Evolutionary conservation across 768 basidiomycete genomes (phyloP).

Genomic region (Mycena pura): DNA sequence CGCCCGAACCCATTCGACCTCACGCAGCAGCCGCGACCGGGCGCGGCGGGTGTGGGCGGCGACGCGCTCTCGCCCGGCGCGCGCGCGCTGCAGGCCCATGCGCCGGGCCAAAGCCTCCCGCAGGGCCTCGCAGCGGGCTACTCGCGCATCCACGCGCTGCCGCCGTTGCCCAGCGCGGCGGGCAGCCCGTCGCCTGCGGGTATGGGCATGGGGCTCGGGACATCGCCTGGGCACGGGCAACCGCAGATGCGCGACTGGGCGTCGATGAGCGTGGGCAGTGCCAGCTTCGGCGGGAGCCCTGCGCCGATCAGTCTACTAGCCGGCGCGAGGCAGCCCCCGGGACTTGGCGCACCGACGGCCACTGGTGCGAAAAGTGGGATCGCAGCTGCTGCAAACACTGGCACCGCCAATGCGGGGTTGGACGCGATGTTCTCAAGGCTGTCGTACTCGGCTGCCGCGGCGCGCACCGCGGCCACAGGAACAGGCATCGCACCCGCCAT

Average conservation of each 20-base stretch:
- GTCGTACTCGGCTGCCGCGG: constrained; percentile 57
- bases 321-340: too few species aligned
- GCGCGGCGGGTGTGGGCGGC: constrained; percentile 54
- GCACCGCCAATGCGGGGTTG: constrained; percentile 33
- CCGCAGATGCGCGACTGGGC: constrained; percentile 24
- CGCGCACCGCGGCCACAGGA: constrained; percentile 26
- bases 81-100: constrained; percentile 84
- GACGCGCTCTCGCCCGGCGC: constrained; percentile 67
- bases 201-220: too few species aligned
- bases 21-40: constrained; percentile 47
- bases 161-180: constrained; percentile 48
- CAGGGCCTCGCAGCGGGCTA: constrained; percentile 93
- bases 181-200: constrained; percentile 36
- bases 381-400: neutral
- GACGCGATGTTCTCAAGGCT: constrained; percentile 64
- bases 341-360: too few species aligned
- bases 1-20: constrained; percentile 54
- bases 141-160: constrained; percentile 84
- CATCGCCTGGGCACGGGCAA: constrained; percentile 14
- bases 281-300: constrained; percentile 20
- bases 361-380: too few species aligned
- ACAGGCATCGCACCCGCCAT: constrained; percentile 19
- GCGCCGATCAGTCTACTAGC: constrained; percentile 18
- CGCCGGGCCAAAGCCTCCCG: constrained; percentile 89
- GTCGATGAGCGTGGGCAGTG: constrained; percentile 22